phyloP scores from a whole-genome alignment of 2,329 filamentous ascomycete species.

The Talaromyces sp. region DNA sequence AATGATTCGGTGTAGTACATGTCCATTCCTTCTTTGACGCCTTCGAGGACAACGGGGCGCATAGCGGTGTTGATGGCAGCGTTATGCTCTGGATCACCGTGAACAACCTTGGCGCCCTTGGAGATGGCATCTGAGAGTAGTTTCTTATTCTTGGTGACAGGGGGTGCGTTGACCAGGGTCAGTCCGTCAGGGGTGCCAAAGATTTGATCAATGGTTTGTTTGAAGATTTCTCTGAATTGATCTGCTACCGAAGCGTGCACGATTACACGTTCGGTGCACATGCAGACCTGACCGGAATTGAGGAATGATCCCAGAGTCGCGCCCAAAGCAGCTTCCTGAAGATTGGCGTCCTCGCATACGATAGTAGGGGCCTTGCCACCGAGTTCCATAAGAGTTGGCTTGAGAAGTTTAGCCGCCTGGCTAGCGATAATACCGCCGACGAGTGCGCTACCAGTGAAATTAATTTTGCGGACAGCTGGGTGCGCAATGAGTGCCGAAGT shows the following conservation, averaged over 20 bases:
- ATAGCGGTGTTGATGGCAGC: slow-evolving; percentile 40
- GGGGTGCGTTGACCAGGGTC: neutral
- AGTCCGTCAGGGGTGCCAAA: neutral
- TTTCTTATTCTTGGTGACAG: slow-evolving; percentile 1
- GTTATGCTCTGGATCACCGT: neutral
- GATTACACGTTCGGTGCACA: slow-evolving; percentile 63
- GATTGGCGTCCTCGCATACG: slow-evolving; percentile 48
- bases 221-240: slow-evolving; percentile 3
- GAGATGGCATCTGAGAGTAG: slow-evolving; percentile 11
- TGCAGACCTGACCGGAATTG: slow-evolving; percentile 66
- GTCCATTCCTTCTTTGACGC: slow-evolving; percentile 66
- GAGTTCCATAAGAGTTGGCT: slow-evolving; percentile 50
- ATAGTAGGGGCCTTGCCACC: slow-evolving; percentile 50
- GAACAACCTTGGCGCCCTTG: neutral
- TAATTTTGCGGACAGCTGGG: slow-evolving; percentile 41
- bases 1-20: slow-evolving; percentile 62
- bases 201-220: neutral
- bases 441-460: slow-evolving; percentile 47
- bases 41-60: slow-evolving; percentile 62
- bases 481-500: slow-evolving; percentile 41
- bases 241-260: slow-evolving; percentile 48
- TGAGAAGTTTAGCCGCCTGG: slow-evolving; percentile 42
- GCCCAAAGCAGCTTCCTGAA: slow-evolving; percentile 45
- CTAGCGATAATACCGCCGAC: slow-evolving; percentile 46
- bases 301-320: slow-evolving; percentile 54